Percentiles rank a stretch among this genome's conserved stretches.
Evolutionary conservation across 2,329 filamentous ascomycete genomes (phyloP).

Genomic region (Ophiosphaerella herpotricha): DNA sequence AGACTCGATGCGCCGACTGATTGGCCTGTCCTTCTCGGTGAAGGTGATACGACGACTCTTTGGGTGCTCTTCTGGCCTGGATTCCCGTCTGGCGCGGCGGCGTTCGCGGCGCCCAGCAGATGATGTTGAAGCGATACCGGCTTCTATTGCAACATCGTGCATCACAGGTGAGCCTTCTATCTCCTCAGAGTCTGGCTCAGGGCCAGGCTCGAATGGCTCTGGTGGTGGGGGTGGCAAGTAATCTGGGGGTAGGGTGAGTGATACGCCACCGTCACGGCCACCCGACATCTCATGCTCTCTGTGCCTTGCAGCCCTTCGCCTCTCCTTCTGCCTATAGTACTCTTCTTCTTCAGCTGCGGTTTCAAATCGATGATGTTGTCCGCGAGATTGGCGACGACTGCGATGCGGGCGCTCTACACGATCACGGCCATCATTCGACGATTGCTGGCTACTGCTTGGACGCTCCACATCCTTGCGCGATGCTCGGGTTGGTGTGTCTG

Average conservation of each 20-base stretch:
- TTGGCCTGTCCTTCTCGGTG: conserved; percentile 35
- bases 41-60: conserved; percentile 39
- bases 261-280: conserved; percentile 28
- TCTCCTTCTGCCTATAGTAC: conserved; percentile 38
- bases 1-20: conserved; percentile 32
- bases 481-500: conserved; percentile 17
- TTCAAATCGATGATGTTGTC: conserved; percentile 29
- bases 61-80: conserved; percentile 33
- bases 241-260: conserved; percentile 18
- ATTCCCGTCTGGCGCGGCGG: conserved; percentile 28
- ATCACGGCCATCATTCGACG: conserved; percentile 40
- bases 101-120: conserved; percentile 35
- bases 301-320: conserved; percentile 29
- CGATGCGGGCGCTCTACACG: conserved; percentile 35
- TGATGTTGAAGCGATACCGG: conserved; percentile 33
- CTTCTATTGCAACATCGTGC: conserved; percentile 31
- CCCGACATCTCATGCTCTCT: conserved; percentile 36
- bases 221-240: conserved; percentile 24
- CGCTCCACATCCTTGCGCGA: conserved; percentile 28
- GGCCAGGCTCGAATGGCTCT: conserved; percentile 25
- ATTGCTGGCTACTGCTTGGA: conserved; percentile 35
- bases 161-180: conserved; percentile 16
- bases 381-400: conserved; percentile 35
- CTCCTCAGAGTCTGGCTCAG: conserved; percentile 11
- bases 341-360: conserved; percentile 39